These are phyloP conservation scores for Macadamia integrifolia DNA, from an alignment of 164 flowering plant genomes.

Conservation along the genomic window DNA sequence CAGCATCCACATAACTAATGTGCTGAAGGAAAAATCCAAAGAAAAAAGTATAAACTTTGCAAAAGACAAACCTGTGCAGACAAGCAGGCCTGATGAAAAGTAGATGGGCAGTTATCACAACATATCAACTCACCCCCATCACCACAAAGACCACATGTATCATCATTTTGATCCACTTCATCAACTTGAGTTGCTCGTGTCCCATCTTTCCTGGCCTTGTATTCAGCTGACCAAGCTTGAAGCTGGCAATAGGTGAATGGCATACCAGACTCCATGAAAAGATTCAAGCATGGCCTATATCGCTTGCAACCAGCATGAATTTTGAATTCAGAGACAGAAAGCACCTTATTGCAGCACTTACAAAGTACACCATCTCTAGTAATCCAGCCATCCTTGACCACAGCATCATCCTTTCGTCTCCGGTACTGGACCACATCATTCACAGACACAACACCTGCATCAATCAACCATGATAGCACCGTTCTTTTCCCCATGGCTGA, in stretches of 20 bases:
- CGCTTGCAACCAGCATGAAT: slow-evolving; percentile 72
- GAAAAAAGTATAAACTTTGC: background rate
- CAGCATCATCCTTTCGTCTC: slow-evolving; percentile 43
- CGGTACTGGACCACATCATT: slow-evolving; percentile 75
- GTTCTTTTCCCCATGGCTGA: slow-evolving; percentile 49
- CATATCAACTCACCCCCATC: slow-evolving; percentile 94
- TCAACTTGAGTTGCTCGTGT: slow-evolving; percentile 26
- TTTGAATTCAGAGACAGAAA: slow-evolving; percentile 72
- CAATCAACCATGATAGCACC: slow-evolving; percentile 81
- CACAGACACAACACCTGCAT: slow-evolving; percentile 49
- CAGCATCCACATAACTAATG: too few relatives aligned
- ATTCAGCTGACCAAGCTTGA: slow-evolving; percentile 94
- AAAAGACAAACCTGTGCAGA: slow-evolving; percentile 54
- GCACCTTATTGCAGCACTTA: slow-evolving; percentile 57
- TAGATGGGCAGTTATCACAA: slow-evolving; percentile 95
- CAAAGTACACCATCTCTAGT: slow-evolving; percentile 69
- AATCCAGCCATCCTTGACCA: slow-evolving; percentile 67
- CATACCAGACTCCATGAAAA: slow-evolving; percentile 75
- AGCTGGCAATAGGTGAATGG: slow-evolving; percentile 71
- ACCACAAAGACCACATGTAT: slow-evolving; percentile 92
- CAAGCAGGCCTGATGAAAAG: slow-evolving; percentile 88
- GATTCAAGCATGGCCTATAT: slow-evolving; percentile 62
- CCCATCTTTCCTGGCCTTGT: slow-evolving; percentile 53
- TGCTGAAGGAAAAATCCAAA: background rate
- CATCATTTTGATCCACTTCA: slow-evolving; percentile 78